Conservation (phyloP, 2,329 filamentous ascomycete genomes). For the Aphanocladium album region DNA sequence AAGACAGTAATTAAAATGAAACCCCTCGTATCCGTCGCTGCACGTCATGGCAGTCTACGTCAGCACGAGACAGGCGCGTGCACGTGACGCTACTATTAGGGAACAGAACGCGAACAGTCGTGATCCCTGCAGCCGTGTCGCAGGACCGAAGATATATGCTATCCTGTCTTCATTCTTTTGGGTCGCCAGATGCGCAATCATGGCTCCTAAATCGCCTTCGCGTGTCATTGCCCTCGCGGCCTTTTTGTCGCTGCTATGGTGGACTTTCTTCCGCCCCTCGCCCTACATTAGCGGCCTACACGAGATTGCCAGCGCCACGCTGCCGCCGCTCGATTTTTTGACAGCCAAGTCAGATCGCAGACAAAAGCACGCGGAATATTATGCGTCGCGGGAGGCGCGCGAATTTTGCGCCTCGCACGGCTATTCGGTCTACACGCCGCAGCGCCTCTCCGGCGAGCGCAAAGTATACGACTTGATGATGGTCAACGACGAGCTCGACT, state of each 20-base stretch:
- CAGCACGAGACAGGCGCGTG: neutral
- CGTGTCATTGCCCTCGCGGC: neutral
- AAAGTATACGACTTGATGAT: slow-evolving; percentile 51
- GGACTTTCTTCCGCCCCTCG: neutral
- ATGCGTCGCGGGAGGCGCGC: slow-evolving; percentile 24
- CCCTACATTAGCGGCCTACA: neutral
- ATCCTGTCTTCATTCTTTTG: neutral
- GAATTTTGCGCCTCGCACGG: slow-evolving; percentile 29
- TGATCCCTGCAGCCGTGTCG: neutral
- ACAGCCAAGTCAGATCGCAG: slow-evolving; percentile 4
- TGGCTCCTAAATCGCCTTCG: slow-evolving; percentile 1
- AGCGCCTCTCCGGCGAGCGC: slow-evolving; percentile 21
- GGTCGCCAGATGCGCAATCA: neutral
- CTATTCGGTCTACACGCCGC: slow-evolving; percentile 26
- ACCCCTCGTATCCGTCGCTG: neutral
- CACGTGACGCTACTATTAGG: neutral
- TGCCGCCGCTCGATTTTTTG: slow-evolving; percentile 11
- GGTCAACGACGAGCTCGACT: slow-evolving; percentile 60
- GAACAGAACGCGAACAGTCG: neutral
- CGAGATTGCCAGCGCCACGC: neutral
- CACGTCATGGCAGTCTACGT: neutral
- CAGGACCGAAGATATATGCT: neutral
- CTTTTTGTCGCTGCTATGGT: neutral
- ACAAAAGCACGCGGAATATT: slow-evolving; percentile 20
- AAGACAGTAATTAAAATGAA: neutral